Evolutionary conservation across 202 grass and related monocot species (phyloP).

Genomic region (Digitaria exilis): DNA sequence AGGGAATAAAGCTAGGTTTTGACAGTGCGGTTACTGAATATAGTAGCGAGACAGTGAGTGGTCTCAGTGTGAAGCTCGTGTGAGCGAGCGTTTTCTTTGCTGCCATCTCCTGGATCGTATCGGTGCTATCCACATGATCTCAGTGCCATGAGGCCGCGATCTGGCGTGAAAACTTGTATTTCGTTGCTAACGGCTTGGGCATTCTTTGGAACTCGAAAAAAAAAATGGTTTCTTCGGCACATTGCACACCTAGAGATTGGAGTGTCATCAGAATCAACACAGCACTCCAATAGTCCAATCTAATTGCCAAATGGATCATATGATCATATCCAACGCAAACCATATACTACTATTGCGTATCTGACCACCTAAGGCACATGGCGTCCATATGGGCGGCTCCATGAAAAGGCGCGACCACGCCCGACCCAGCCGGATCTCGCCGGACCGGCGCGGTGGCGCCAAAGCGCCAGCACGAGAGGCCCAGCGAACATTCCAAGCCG

Average conservation of each 20-base stretch:
- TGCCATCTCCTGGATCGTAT: not conserved
- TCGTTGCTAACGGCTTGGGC: too few species aligned
- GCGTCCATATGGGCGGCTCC: not conserved
- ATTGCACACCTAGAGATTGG: too few species aligned
- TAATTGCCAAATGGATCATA: not conserved
- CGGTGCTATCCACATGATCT: not conserved
- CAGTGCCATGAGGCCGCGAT: not conserved
- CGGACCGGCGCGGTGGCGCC: slow-evolving; percentile 9
- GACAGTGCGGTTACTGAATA: not conserved
- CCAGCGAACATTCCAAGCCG: slow-evolving; percentile 46
- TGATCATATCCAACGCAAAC: not conserved
- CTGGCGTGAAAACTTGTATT: not conserved
- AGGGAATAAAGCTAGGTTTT: slow-evolving; percentile 25
- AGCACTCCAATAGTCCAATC: too few species aligned
- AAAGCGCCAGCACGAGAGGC: slow-evolving; percentile 28
- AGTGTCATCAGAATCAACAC: too few species aligned
- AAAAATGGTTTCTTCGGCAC: too few species aligned
- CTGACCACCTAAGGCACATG: too few species aligned
- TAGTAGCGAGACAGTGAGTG: too few species aligned
- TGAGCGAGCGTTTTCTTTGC: too few species aligned
- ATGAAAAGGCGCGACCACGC: slow-evolving; percentile 43
- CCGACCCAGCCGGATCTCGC: slow-evolving; percentile 1
- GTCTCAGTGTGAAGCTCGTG: too few species aligned
- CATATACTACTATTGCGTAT: too few species aligned
- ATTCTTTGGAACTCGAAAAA: too few species aligned